These are phyloP conservation scores for Chaetomium olivaceum DNA, from an alignment of 2,329 filamentous ascomycete genomes.

Conservation along the genomic window DNA sequence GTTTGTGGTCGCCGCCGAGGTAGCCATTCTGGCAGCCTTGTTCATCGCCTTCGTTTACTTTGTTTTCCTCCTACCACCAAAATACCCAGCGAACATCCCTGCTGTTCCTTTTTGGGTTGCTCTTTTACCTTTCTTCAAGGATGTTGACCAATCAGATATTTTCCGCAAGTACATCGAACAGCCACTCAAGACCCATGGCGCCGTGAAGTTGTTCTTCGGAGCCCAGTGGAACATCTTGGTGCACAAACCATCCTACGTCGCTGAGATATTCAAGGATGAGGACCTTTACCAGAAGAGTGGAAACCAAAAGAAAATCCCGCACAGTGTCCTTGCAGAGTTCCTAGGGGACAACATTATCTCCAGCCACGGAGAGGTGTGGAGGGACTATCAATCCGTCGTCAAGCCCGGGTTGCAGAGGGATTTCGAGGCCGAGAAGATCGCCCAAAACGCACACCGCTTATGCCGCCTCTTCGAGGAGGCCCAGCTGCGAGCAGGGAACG, in stretches of 20 bases:
- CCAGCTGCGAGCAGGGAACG: constrained; percentile 11
- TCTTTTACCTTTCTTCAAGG: constrained; percentile 44
- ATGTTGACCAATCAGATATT: constrained; percentile 46
- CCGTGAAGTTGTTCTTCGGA: constrained; percentile 51
- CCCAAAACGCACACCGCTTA: constrained; percentile 18
- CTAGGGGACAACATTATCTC: constrained; percentile 30
- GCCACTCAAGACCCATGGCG: constrained; percentile 44
- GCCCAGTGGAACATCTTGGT: constrained; percentile 52
- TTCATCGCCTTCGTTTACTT: constrained; percentile 15
- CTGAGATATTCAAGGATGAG: constrained; percentile 42
- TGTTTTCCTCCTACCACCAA: constrained; percentile 25
- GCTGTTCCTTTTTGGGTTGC: constrained; percentile 48
- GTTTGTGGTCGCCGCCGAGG: constrained; percentile 13
- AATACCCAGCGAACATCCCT: constrained; percentile 42
- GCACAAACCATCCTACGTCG: constrained; percentile 45
- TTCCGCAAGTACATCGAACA: constrained; percentile 43
- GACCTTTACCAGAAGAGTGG: constrained; percentile 32
- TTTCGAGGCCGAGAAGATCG: constrained; percentile 21
- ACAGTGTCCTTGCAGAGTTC: constrained; percentile 26
- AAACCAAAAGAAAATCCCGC: constrained; percentile 29
- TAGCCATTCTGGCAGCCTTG: constrained; percentile 14
- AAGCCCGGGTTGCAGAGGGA: constrained; percentile 24
- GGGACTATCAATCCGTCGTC: constrained; percentile 22
- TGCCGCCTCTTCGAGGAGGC: constrained; percentile 16
- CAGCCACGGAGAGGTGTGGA: constrained; percentile 24